Evolutionary conservation across 441 rosid genomes (phyloP).

Genomic region (Aquilaria agallochum): DNA sequence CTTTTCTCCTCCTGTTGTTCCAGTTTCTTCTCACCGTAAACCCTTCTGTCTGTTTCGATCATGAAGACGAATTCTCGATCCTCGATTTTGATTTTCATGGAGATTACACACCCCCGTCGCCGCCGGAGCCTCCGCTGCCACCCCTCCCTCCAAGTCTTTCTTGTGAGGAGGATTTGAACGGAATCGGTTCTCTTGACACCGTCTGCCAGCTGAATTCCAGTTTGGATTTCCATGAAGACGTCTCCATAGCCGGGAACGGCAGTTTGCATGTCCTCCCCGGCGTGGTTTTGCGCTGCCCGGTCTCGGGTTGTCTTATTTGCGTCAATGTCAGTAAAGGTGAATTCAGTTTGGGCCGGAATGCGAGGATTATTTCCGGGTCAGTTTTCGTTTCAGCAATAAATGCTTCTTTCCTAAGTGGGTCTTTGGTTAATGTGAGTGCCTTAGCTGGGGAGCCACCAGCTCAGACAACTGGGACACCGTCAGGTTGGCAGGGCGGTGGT

Average conservation of each 20-base stretch:
- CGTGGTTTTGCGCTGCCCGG: constrained; percentile 39
- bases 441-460: constrained; percentile 63
- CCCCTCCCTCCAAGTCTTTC: constrained; percentile 48
- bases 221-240: constrained; percentile 31
- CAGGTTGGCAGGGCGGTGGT: constrained; percentile 59
- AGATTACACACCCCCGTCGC: constrained; percentile 50
- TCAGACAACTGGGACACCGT: constrained; percentile 71
- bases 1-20: constrained; percentile 9
- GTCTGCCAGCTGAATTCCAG: constrained; percentile 48
- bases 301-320: constrained; percentile 42
- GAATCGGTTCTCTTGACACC: constrained; percentile 59
- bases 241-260: constrained; percentile 57
- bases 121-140: constrained; percentile 41
- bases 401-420: constrained; percentile 34
- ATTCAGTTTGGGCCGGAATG: constrained; percentile 35
- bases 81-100: constrained; percentile 31
- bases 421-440: constrained; percentile 55
- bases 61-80: constrained; percentile 24
- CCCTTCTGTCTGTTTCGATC: constrained; percentile 15
- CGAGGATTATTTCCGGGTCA: constrained; percentile 41
- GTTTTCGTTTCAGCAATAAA: constrained; percentile 39
- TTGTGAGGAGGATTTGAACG: constrained; percentile 48
- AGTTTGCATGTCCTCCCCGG: constrained; percentile 40
- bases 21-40: constrained; percentile 4
- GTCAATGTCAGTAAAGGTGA: constrained; percentile 44